Conservation (phyloP, 108 stramenopile genomes). For the Cyclotella distinguenda region DNA sequence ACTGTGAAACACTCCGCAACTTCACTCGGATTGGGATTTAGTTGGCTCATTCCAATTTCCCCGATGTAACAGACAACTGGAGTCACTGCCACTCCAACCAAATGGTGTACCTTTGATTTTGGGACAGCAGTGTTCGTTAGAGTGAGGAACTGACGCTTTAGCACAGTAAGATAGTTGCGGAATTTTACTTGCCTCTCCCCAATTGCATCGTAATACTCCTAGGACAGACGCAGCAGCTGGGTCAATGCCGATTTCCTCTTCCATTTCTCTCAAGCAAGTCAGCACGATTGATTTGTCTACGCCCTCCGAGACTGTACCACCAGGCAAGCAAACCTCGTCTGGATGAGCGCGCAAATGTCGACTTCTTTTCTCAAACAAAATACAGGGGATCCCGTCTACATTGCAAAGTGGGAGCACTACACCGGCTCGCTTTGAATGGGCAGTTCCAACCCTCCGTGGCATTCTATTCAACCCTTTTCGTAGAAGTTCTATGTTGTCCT, state of each 20-base stretch:
- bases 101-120: constrained; percentile 53
- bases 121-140: too few relatives aligned
- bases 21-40: constrained; percentile 82
- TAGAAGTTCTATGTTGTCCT: constrained; percentile 67
- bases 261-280: constrained; percentile 93
- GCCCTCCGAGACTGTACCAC: constrained; percentile 86
- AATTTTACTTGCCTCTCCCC: constrained; percentile 62
- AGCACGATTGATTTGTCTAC: constrained; percentile 86
- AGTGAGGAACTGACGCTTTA: too few relatives aligned
- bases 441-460: constrained; percentile 88
- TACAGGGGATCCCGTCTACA: constrained; percentile 87
- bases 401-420: constrained; percentile 91
- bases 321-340: constrained; percentile 85
- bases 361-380: constrained; percentile 89
- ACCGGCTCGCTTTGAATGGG: constrained; percentile 78
- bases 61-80: constrained; percentile 89
- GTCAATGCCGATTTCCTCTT: constrained; percentile 90
- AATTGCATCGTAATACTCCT: constrained; percentile 90
- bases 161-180: background rate
- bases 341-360: constrained; percentile 75
- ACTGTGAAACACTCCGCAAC: constrained; percentile 89
- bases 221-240: constrained; percentile 54
- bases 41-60: constrained; percentile 59
- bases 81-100: constrained; percentile 92
- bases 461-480: constrained; percentile 89